These are phyloP conservation scores for Penicillium manginii DNA, from an alignment of 495 filamentous ascomycete species.

Conservation along the genomic window DNA sequence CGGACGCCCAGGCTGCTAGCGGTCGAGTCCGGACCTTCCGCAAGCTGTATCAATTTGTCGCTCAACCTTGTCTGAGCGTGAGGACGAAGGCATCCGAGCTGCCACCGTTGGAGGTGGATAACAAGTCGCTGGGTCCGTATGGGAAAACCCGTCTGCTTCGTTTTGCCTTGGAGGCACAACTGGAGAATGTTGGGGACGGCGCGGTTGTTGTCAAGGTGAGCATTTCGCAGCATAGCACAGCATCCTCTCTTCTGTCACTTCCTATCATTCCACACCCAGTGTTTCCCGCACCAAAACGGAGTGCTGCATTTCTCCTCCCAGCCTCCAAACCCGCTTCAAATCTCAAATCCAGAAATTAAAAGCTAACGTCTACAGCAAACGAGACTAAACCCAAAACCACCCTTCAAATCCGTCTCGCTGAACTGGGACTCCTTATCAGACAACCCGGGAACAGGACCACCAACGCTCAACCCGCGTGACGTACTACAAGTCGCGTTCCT, in stretches of 20 bases:
- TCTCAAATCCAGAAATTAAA: no score
- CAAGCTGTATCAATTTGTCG: slow-evolving; percentile 96
- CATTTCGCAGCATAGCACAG: not conserved
- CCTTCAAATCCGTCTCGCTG: slow-evolving; percentile 59
- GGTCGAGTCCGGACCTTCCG: slow-evolving; percentile 84
- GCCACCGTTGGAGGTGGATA: slow-evolving; percentile 44
- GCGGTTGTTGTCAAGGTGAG: slow-evolving; percentile 48
- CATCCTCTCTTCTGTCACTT: not conserved
- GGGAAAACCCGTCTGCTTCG: slow-evolving; percentile 47
- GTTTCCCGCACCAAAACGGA: no score
- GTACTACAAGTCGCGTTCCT: slow-evolving; percentile 91
- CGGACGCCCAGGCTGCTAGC: slow-evolving; percentile 62
- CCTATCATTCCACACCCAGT: no score
- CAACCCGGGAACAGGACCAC: slow-evolving; percentile 40
- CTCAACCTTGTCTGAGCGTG: slow-evolving; percentile 85
- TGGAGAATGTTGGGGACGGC: slow-evolving; percentile 82
- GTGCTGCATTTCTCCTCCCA: no score
- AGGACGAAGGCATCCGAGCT: slow-evolving; percentile 81
- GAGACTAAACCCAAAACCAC: slow-evolving; percentile 54
- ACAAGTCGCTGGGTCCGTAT: slow-evolving; percentile 50
- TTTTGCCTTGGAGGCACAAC: slow-evolving; percentile 84
- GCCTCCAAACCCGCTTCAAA: no score
- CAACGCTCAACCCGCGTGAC: slow-evolving; percentile 81
- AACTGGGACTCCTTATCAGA: slow-evolving; percentile 57
- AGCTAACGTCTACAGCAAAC: slow-evolving; percentile 43